Evolutionary conservation across 2,329 filamentous ascomycete genomes (phyloP).

Genomic region (Lasiodiplodia sp.): DNA sequence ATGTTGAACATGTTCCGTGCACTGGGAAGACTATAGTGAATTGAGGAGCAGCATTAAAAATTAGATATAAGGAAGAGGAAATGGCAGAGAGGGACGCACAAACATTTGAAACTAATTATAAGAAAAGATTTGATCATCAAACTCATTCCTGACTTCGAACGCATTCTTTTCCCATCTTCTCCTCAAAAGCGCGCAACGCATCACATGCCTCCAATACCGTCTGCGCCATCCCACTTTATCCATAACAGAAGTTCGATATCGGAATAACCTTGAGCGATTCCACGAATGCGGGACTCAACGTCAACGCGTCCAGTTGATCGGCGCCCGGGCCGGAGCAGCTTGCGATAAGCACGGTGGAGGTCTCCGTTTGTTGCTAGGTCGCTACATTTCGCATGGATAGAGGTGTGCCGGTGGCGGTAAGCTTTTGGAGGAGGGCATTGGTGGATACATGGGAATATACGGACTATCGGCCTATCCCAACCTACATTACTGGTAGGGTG

Average conservation of each 20-base stretch:
- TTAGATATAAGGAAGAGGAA: background rate
- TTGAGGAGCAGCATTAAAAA: background rate
- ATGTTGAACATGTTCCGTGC: background rate
- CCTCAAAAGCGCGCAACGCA: background rate
- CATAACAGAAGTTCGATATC: background rate
- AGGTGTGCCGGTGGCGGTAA: background rate
- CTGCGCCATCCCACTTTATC: background rate
- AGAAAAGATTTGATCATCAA: background rate
- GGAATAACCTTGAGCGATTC: background rate
- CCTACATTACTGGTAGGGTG: too few species aligned
- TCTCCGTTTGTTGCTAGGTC: background rate
- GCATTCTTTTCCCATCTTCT: background rate
- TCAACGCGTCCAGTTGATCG: background rate
- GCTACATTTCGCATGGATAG: background rate
- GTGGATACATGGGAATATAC: too few species aligned
- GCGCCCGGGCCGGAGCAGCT: background rate
- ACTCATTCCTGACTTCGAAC: conserved; percentile 8
- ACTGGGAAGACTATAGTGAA: background rate
- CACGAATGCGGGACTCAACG: background rate
- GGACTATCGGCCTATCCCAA: too few species aligned
- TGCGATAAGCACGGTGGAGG: background rate
- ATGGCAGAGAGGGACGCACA: background rate
- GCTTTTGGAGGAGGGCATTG: too few species aligned
- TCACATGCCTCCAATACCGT: background rate
- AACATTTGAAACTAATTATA: background rate